These are phyloP conservation scores for Ascochyta rabiei DNA, from an alignment of 2,329 filamentous ascomycete species.

Conservation along the genomic window DNA sequence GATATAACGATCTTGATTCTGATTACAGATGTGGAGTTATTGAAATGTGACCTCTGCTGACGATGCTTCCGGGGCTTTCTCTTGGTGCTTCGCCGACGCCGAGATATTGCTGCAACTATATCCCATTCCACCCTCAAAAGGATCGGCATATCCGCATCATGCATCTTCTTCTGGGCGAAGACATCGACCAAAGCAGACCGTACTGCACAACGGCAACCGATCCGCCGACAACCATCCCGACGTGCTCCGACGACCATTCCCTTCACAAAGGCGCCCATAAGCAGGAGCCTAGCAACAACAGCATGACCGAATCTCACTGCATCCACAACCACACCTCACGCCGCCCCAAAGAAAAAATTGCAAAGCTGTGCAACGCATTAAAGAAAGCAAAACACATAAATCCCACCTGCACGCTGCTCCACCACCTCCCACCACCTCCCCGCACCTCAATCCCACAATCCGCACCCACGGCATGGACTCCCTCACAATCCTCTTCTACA, in stretches of 20 bases:
- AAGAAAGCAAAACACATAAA: neutral
- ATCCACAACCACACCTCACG: neutral
- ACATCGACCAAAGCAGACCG: too few relatives aligned
- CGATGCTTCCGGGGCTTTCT: too few relatives aligned
- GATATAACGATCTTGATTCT: too few relatives aligned
- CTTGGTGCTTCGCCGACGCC: too few relatives aligned
- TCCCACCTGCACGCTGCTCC: neutral
- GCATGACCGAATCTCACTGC: neutral
- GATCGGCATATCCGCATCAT: too few relatives aligned
- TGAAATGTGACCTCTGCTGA: too few relatives aligned
- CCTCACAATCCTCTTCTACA: neutral
- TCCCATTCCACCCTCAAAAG: too few relatives aligned
- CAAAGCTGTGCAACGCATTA: neutral
- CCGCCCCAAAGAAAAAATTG: neutral
- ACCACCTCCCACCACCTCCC: too few relatives aligned
- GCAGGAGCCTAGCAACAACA: neutral
- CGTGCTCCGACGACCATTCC: neutral
- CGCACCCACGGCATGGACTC: neutral
- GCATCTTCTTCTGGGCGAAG: too few relatives aligned
- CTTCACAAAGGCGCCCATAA: constrained; percentile 1
- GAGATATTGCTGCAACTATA: too few relatives aligned
- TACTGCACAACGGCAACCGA: neutral
- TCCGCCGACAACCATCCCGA: neutral
- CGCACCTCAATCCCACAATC: too few relatives aligned
- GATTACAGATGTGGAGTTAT: too few relatives aligned